Evolutionary conservation across 192 early-diverging fungal species (phyloP).

Genomic region (Paraglomus brasilianum): DNA sequence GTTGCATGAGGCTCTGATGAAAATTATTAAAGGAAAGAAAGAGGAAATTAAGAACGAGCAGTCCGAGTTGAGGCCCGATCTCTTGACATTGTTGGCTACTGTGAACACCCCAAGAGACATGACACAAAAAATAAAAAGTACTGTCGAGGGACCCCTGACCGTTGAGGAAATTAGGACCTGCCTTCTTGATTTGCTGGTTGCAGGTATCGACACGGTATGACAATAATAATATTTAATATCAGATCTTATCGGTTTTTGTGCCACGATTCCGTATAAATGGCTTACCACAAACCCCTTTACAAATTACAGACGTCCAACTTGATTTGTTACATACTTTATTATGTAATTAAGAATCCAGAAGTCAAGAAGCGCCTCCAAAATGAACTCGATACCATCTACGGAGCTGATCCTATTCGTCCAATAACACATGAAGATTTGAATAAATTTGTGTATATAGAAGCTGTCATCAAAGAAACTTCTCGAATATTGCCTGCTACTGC

Average conservation of each 20-base stretch:
- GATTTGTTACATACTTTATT: neutral
- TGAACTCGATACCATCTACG: slow-evolving; percentile 4
- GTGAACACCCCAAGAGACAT: neutral
- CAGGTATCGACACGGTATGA: slow-evolving; percentile 7
- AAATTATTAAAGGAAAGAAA: neutral
- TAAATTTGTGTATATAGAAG: slow-evolving; percentile 1
- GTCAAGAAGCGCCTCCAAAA: neutral
- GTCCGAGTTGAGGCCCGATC: neutral
- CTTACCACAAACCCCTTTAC: neutral
- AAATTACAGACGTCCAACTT: neutral
- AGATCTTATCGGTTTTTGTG: too few relatives aligned
- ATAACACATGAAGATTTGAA: neutral
- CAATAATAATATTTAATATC: neutral
- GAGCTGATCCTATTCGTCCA: neutral
- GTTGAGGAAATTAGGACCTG: neutral
- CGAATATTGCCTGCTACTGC: neutral
- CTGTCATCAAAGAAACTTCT: slow-evolving; percentile 8
- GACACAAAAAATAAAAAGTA: neutral
- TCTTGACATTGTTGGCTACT: slow-evolving; percentile 3
- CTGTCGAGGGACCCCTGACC: neutral
- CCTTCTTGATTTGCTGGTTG: neutral
- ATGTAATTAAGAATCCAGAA: slow-evolving; percentile 7
- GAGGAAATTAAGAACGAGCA: neutral
- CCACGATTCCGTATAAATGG: too few relatives aligned
- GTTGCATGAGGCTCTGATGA: neutral